Conservation (phyloP, 1,139 yeast genomes). For the Hansenula anomala region DNA sequence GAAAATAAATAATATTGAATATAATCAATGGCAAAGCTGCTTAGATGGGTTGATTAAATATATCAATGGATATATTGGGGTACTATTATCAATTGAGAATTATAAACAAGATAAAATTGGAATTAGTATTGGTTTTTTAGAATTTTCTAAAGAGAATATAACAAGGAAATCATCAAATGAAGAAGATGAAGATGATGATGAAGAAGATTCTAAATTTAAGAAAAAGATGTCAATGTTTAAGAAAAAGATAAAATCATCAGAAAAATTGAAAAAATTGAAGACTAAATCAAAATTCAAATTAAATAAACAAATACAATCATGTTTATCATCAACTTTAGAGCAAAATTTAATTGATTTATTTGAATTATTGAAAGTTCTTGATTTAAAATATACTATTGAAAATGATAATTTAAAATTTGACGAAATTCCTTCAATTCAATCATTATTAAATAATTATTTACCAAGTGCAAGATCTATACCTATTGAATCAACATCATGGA, state of each 20-base stretch:
- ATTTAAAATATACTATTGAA: conserved; percentile 17
- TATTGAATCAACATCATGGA: conserved; percentile 13
- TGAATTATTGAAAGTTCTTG: conserved; percentile 10
- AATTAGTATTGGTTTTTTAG: conserved; percentile 17
- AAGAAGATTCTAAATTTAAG: conserved; percentile 10
- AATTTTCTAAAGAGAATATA: conserved; percentile 12
- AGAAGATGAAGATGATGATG: conserved; percentile 8
- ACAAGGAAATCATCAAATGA: conserved; percentile 6
- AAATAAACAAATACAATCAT: conserved; percentile 8
- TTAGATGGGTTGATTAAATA: conserved; percentile 7
- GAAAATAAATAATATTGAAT: background rate
- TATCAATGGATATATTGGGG: conserved; percentile 11
- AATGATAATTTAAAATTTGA: conserved; percentile 20
- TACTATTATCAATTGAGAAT: conserved; percentile 15
- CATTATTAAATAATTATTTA: conserved; percentile 9
- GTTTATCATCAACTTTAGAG: conserved; percentile 4
- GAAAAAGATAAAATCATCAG: conserved; percentile 8
- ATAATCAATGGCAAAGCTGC: conserved; percentile 6
- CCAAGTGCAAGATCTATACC: conserved; percentile 22
- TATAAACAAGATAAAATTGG: conserved; percentile 21
- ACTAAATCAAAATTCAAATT: conserved; percentile 6
- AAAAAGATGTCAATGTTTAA: conserved; percentile 12
- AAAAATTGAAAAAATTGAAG: background rate
- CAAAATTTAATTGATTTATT: conserved; percentile 12
- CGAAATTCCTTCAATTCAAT: conserved; percentile 4